Evolutionary conservation across 2,329 filamentous ascomycete genomes (phyloP), one percentile per base, ranked within the genome.

Genomic region (Neocucurbitaria cava): DNA sequence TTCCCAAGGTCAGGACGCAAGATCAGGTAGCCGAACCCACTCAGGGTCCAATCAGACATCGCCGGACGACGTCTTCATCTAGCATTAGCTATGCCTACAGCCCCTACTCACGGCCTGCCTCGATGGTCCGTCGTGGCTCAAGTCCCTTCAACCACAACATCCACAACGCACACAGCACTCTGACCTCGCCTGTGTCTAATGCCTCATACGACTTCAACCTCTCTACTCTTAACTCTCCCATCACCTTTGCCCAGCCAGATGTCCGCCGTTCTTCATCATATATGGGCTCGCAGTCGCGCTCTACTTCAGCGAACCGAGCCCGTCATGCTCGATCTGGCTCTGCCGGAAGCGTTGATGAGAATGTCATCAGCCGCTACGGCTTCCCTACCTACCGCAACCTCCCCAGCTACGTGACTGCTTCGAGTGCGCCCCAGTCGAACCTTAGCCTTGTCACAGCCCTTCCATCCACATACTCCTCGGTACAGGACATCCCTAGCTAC

Each of bases 371-470:
- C 65, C 87, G 87, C 62, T 94, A 88, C 77, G 89, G 88, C 56
- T 96, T 91, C 78, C 89, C 92, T n/a, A 90, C 90, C 42, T 96
- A 95, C 77, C 88, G 89, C 53, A 88, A 90, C 66, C 83, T 92
- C 74, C 88, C 90, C 28, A 79, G 77, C 61, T 86, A 84, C 62
- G 74, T 81, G 49, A 77, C 81, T 54, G 71, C 80, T 65, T 62
- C 77, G 46, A 64, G 70, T 62, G 52, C 62, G 31, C 54, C 67
- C 38, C 69, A 71, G 31, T 65, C 70, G 58, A 69, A 44, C 69
- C 67, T 64, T 79, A 68, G 68, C 76, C 28, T 78, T 69, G 58
- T 75, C 74, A 64, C 72, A 71, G 44, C 77, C 72, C 64, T 76
- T 66, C 76, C 66, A 49, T 63, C 62, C 75, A 60, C 62, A 51